Evolutionary conservation across 371 early-diverging fungal species (phyloP), one percentile per base, ranked within the genome.

Genomic region (Syncephalastrum contaminatum): DNA sequence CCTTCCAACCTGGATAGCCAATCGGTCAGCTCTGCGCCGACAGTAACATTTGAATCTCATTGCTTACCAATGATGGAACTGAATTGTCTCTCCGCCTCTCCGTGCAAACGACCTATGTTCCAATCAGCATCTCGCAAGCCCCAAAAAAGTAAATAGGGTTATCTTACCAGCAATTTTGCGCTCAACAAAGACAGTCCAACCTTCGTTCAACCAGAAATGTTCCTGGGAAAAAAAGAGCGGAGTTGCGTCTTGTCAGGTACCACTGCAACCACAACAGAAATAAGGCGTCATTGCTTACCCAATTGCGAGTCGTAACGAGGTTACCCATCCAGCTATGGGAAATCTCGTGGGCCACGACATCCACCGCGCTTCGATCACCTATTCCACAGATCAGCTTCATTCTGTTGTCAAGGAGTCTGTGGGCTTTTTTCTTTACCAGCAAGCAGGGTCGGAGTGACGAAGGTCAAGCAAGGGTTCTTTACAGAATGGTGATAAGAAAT

Each of bases 321-420:
- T 98, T 98, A 43, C 98, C 98, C 81, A 91, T 92, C 96, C 96
- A 97, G 72, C 90, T 91, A 77, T 98, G 98, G 36, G 95, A 81
- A 63, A 96, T 90, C 69, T 98, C 98, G 71, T 98, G 98, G n/a
- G 94, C 94, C 40, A 97, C 88, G n/a, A 98, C 96, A 73, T 97
- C 97, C 4, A 94, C 94, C 48, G 95, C 82, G 47, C 94, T 93
- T 44, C 91, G 85, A 68, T 98, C 99, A 58, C 80, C 72, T 72
- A 55, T 49, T n/a, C 43, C 1, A 47, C 13, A 24, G 22, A 30
- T 30, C 36, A 30, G 8, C 36, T 30, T 30, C 2, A 3, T 25
- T 25, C 25, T 40, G n/a, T 20, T 14, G 21, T 8, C 4, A 18
- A 54, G 39, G 48, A 54, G 41, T 18, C 24, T 6, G 25, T 48